phyloP scores from a whole-genome alignment of 2,329 filamentous ascomycete species.

The Aureobasidium namibiae region DNA sequence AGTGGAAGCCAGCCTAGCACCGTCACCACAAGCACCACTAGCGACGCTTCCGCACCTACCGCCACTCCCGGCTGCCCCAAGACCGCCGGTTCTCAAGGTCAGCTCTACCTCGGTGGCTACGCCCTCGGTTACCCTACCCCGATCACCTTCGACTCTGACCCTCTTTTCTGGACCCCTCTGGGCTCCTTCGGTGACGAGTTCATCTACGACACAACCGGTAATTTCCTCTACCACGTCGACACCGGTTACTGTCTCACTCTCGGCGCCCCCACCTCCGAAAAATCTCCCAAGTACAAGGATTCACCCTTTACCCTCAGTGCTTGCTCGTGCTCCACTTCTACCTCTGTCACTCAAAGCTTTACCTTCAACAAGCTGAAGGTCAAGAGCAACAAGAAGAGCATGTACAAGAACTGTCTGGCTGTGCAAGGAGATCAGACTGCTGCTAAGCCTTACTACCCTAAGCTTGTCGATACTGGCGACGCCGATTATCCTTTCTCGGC shows the following conservation, averaged over 20 bases:
- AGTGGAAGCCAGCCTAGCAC: background rate
- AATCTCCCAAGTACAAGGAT: background rate
- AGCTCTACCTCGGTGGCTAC: slow-evolving; percentile 3
- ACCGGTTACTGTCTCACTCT: background rate
- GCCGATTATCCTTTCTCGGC: background rate
- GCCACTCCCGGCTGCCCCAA: background rate
- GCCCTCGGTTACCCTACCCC: background rate
- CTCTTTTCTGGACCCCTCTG: background rate
- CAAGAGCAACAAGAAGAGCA: background rate
- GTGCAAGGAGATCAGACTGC: background rate
- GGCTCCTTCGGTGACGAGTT: slow-evolving; percentile 3
- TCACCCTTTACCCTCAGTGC: background rate
- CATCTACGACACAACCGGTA: background rate
- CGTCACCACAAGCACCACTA: background rate
- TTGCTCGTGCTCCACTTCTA: background rate
- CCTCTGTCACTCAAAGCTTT: background rate
- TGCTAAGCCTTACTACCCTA: background rate
- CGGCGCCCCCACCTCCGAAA: background rate
- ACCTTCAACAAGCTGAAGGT: background rate
- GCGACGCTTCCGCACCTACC: background rate
- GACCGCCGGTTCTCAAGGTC: background rate
- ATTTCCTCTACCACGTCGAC: slow-evolving; percentile 1
- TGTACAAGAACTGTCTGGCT: background rate
- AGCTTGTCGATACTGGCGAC: background rate
- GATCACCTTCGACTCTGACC: background rate